Percentiles rank a stretch among this genome's conserved stretches.
phyloP scores from a whole-genome alignment of 139 green algal species.

The Chlorella sp. region DNA sequence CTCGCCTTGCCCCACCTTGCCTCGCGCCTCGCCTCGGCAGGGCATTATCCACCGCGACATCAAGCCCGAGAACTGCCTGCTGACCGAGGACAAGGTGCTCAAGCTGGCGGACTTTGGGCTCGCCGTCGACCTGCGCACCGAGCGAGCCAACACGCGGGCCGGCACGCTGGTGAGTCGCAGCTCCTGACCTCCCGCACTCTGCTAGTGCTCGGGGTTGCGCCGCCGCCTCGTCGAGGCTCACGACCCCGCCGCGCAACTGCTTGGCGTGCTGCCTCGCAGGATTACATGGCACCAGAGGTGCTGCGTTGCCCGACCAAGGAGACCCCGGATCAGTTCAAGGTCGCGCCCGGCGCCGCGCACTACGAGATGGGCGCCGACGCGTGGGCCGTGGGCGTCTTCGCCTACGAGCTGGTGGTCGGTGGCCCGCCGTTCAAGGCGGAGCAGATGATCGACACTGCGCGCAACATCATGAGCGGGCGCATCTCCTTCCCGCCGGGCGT shows the following conservation, averaged over 20 bases:
- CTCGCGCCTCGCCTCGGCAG: not conserved
- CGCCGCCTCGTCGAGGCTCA: too few relatives aligned
- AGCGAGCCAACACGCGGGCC: slow-evolving; percentile 49
- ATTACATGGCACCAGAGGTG: slow-evolving; percentile 31
- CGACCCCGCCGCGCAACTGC: not conserved
- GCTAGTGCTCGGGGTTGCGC: too few relatives aligned
- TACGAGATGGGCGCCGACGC: slow-evolving; percentile 22
- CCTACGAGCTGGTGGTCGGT: slow-evolving; percentile 82
- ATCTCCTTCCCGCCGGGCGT: slow-evolving; percentile 29
- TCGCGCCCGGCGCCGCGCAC: slow-evolving; percentile 18
- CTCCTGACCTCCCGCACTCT: too few relatives aligned
- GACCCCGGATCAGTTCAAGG: slow-evolving; percentile 54
- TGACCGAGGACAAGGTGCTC: not conserved
- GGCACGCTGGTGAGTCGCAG: slow-evolving; percentile 37
- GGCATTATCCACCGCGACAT: slow-evolving; percentile 18
- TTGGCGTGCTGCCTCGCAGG: not conserved
- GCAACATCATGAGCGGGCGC: slow-evolving; percentile 32
- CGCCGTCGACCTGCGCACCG: slow-evolving; percentile 40
- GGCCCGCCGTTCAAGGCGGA: slow-evolving; percentile 72
- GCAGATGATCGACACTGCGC: slow-evolving; percentile 34
- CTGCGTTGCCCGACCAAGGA: slow-evolving; percentile 59
- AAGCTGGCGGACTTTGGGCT: slow-evolving; percentile 31
- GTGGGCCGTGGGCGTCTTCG: slow-evolving; percentile 83
- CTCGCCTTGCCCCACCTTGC: not conserved
- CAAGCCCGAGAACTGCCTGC: slow-evolving; percentile 17